Evolutionary conservation across 495 filamentous ascomycete genomes (phyloP).

Genomic region (Tricharina praecox): DNA sequence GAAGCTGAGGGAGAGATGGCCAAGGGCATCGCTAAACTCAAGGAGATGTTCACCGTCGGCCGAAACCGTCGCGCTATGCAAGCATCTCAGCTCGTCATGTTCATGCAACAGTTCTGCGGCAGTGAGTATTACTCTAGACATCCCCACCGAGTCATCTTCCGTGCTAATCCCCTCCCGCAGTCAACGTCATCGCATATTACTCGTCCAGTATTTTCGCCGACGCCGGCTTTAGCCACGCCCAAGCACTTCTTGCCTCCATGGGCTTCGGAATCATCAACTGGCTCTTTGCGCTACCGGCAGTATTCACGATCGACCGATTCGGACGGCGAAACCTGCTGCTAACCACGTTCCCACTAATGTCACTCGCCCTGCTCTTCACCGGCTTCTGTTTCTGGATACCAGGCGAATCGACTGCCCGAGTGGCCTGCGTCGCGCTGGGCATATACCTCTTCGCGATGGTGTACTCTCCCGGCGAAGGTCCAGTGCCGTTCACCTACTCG

Average conservation of each 20-base stretch:
- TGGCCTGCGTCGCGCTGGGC: constrained; percentile 47
- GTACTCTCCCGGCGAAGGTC: constrained; percentile 66
- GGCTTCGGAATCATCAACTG: constrained; percentile 69
- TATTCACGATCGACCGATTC: constrained; percentile 71
- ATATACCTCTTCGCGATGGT: constrained; percentile 61
- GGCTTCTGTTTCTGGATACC: constrained; percentile 64
- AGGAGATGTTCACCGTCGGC: constrained; percentile 55
- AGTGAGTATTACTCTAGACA: background rate
- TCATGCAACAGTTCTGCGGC: constrained; percentile 56
- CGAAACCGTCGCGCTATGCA: constrained; percentile 64
- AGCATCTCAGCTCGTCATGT: constrained; percentile 65
- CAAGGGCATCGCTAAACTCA: constrained; percentile 42
- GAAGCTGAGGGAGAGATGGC: constrained; percentile 48
- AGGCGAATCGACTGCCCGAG: constrained; percentile 21
- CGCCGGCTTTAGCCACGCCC: constrained; percentile 38
- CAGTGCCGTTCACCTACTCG: constrained; percentile 71
- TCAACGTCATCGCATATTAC: constrained; percentile 59
- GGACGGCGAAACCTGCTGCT: constrained; percentile 66
- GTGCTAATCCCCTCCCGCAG: background rate
- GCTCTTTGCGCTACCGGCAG: constrained; percentile 58
- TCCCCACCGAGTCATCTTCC: background rate
- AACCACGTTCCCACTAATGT: constrained; percentile 14
- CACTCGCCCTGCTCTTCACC: constrained; percentile 46
- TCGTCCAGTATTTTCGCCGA: constrained; percentile 46
- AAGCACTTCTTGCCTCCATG: constrained; percentile 39